A percentile compares a stretch with the other conserved stretches of the same genome.
These are phyloP conservation scores for Limnanthes douglasii DNA, from an alignment of 345 rosid species.

Conservation along the genomic window DNA sequence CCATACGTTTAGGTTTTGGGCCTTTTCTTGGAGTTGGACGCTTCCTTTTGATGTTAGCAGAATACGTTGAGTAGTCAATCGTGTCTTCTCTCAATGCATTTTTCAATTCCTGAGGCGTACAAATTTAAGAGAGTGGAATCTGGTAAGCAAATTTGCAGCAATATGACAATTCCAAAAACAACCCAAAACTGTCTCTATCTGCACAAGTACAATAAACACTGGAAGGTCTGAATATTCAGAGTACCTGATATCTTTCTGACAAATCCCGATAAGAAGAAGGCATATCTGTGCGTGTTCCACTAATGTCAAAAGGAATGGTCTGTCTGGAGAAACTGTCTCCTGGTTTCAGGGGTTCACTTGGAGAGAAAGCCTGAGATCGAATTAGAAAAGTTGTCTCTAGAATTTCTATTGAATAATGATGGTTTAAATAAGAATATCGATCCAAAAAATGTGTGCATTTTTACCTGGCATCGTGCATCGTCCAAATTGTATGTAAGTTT, in stretches of 20 bases:
- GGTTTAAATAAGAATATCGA: too few relatives aligned
- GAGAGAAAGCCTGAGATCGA: conserved; percentile 57
- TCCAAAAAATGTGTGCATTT: too few relatives aligned
- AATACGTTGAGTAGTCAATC: conserved; percentile 56
- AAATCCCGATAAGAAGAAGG: conserved; percentile 60
- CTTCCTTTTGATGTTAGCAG: conserved; percentile 76
- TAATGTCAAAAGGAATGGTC: conserved; percentile 50
- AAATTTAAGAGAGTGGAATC: neutral
- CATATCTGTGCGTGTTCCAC: conserved; percentile 30
- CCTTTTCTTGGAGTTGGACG: conserved; percentile 43
- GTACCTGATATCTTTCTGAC: conserved; percentile 72
- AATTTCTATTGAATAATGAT: too few relatives aligned
- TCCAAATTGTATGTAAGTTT: conserved; percentile 75
- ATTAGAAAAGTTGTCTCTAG: too few relatives aligned
- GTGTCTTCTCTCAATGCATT: conserved; percentile 82
- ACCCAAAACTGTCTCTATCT: neutral
- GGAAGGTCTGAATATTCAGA: neutral
- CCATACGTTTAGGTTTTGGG: conserved; percentile 12
- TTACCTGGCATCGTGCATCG: conserved; percentile 94
- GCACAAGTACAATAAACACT: neutral
- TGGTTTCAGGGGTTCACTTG: conserved; percentile 63
- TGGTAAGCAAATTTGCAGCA: neutral
- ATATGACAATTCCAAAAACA: neutral
- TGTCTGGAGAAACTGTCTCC: conserved; percentile 72
- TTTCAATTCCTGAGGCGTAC: conserved; percentile 56